Evolutionary conservation across 2,329 filamentous ascomycete genomes (phyloP), one percentile per base, ranked within the genome.

Genomic region (Diplodia seriata): DNA sequence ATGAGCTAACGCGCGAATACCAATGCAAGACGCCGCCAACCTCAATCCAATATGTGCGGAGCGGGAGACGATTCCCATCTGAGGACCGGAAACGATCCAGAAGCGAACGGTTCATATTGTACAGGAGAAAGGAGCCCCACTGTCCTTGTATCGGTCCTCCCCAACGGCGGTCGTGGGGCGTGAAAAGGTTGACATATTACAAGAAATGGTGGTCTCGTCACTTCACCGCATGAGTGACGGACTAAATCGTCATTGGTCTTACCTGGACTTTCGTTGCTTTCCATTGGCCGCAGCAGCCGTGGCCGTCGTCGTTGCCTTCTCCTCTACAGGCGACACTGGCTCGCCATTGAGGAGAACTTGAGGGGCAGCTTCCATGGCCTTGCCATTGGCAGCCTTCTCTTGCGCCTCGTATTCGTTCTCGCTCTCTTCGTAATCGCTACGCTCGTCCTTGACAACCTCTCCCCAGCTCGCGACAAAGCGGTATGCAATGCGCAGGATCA

Each of bases 401-500:
- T 63, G 49, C 43, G 18, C 12, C 29, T 69, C 51, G n/a, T 56
- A n/a, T 43, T 56, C 67, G 31, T 66, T 59, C 40, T 55, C 64
- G 11, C 71, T 77, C 9, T 76, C 75, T 49, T 87, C 86, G 38
- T 89, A 88, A 56, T 90, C 89, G 69, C 90, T 92, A 70, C 91
- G 85, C 70, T 93, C 91, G 74, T 94, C 91, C 62, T 89, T 86
- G 40, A 85, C 85, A 23, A 84, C 83, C 64, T 86, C 85, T 73
- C 69, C 70, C 68, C 67, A 69, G 36, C 85, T 85, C 51, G 86
- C 83, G 20, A 91, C 81, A 72, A 92, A 91, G 69, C 91, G 85
- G 73, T 89, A 91, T 56, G 90, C 89, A 71, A 94, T 92, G 71
- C 91, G 85, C 69, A 91, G 76, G 73, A 94, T 93, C 78, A 90